Base-by-base conservation (phyloP, 352 stramenopile genomes). In the Phytophthora cactorum region DNA sequence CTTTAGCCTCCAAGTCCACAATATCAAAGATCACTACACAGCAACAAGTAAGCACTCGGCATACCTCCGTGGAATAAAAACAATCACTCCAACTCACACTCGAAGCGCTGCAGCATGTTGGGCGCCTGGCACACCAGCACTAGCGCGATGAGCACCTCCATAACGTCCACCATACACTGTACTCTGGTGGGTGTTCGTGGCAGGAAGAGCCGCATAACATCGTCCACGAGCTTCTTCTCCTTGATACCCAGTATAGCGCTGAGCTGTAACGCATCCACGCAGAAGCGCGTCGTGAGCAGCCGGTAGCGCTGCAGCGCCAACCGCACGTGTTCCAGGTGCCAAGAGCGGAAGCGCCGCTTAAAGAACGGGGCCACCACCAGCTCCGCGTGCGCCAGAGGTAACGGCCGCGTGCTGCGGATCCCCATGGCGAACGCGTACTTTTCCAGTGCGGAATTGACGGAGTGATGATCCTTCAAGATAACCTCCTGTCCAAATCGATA, bases 121-220 rank as follows among this genome's bases (percentile, higher is more conserved):
- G 78, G 70, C 15, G 82, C 80, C 53, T 92, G 84, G 32, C 81
- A 91, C 10, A 90, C 81, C 47, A 92, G 77, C 9, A 79, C 69
- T 11, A 92, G 51, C 25, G 81, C 78, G 32, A 91, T 74, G 28
- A 91, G 70, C 12, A 92, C 73, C 59, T 92, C 82, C 71, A 88
- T 87, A n/a, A 63, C 66, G 61, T 92, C 84, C 28, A 92, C 77
- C 82, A 88, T 88, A 60, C 76, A 87, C 68, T 87, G 78, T 34
- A 84, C 79, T 28, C 82, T 72, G 29, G 77, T 89, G 2, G 81
- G 72, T 6, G 77, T 84, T n/a, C 74, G 73, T 1, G 82, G 80
- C 46, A 84, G 57, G 43, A 91, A 89, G 25, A 88, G 65, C 25
- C 69, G 61, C 75, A 90, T 72, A 32, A 86, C 50, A 11, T 85